Percentiles rank a stretch among this genome's conserved stretches.
Evolutionary conservation across 2,329 filamentous ascomycete genomes (phyloP).

Genomic region (Penicillium capsulatum): DNA sequence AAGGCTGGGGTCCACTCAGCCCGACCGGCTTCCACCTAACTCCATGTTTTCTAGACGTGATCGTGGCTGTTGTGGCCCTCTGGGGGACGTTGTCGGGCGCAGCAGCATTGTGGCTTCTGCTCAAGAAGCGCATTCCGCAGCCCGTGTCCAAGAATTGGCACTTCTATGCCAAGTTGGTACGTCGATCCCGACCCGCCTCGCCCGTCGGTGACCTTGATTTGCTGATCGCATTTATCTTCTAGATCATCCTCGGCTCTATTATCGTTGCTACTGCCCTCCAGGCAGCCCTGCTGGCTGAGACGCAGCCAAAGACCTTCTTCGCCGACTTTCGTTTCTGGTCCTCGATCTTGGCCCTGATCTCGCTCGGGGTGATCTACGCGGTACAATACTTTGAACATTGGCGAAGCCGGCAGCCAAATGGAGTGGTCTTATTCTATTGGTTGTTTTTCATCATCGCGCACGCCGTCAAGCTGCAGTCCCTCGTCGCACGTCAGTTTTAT

Average conservation of each 20-base stretch:
- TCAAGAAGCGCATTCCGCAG: conserved; percentile 63
- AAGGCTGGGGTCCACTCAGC: conserved; percentile 95
- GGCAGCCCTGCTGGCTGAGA: conserved; percentile 69
- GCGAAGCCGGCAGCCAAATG: conserved; percentile 77
- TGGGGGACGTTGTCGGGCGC: conserved; percentile 76
- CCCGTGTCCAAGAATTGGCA: conserved; percentile 79
- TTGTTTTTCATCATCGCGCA: conserved; percentile 75
- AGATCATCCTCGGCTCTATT: conserved; percentile 64
- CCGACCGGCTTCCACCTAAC: conserved; percentile 87
- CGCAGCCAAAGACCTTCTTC: conserved; percentile 65
- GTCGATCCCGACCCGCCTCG: conserved; percentile 22
- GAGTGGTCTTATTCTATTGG: conserved; percentile 89
- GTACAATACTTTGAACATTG: conserved; percentile 86
- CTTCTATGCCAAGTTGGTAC: conserved; percentile 87
- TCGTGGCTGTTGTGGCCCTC: conserved; percentile 70
- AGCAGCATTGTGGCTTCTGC: conserved; percentile 73
- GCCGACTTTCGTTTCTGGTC: conserved; percentile 85
- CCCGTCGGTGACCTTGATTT: neutral
- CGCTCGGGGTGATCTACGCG: conserved; percentile 67
- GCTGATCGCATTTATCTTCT: conserved; percentile 6
- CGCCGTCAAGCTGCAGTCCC: conserved; percentile 77
- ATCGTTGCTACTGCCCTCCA: conserved; percentile 67
- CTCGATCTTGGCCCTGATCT: conserved; percentile 65
- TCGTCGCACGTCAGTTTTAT: conserved; percentile 74
- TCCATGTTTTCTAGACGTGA: conserved; percentile 93